Conservation (phyloP, 805 yeast species). For the Barnettozyma californica region DNA sequence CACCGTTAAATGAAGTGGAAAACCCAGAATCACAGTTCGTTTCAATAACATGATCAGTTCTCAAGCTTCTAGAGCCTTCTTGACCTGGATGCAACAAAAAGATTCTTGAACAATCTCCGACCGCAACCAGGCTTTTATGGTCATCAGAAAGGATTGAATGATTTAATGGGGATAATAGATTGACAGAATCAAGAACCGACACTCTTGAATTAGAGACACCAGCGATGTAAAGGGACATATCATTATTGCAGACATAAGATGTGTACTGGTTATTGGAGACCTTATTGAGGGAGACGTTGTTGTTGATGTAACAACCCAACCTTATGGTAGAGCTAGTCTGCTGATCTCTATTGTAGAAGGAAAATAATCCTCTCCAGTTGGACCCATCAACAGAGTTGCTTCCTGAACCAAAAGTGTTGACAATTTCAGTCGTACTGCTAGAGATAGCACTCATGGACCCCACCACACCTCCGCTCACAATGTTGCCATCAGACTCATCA, state of each 20-base stretch:
- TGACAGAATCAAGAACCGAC: slow-evolving; percentile 36
- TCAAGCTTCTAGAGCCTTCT: slow-evolving; percentile 25
- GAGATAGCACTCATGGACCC: slow-evolving; percentile 29
- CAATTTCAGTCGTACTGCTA: slow-evolving; percentile 9
- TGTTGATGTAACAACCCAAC: slow-evolving; percentile 79
- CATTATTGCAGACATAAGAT: slow-evolving; percentile 80
- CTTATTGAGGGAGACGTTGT: slow-evolving; percentile 58
- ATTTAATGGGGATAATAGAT: slow-evolving; percentile 65
- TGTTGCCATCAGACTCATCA: slow-evolving; percentile 46
- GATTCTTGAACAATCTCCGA: slow-evolving; percentile 74
- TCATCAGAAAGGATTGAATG: slow-evolving; percentile 69
- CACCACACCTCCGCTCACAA: slow-evolving; percentile 50
- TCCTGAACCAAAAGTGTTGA: slow-evolving; percentile 11
- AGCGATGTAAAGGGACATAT: slow-evolving; percentile 60
- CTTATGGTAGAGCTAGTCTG: slow-evolving; percentile 44
- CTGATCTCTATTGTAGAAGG: slow-evolving; percentile 48
- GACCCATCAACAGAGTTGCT: slow-evolving; percentile 22
- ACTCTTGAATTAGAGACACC: slow-evolving; percentile 48
- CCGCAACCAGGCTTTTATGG: slow-evolving; percentile 49
- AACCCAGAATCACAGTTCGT: slow-evolving; percentile 76
- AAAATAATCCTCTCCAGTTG: slow-evolving; percentile 57
- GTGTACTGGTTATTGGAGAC: slow-evolving; percentile 39
- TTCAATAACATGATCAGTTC: slow-evolving; percentile 35
- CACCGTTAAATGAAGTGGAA: slow-evolving; percentile 73
- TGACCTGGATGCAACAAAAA: slow-evolving; percentile 42